Conservation (phyloP, 345 rosid species). For the Lepidium aucheri region DNA sequence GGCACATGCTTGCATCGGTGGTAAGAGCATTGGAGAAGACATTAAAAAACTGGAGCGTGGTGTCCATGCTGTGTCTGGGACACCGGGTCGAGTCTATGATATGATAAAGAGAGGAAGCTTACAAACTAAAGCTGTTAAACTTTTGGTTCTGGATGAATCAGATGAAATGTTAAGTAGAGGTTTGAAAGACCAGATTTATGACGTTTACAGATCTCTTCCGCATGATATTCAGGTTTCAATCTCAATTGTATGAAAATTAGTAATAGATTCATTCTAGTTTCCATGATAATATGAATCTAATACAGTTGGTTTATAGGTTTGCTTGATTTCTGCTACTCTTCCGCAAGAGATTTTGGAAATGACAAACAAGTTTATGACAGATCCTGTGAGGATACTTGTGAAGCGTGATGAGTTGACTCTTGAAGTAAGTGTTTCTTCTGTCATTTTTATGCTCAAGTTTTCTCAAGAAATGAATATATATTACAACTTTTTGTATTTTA, state of each 20-base stretch:
- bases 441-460: neutral
- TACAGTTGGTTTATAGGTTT: slow-evolving; percentile 41
- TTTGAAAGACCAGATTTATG: slow-evolving; percentile 93
- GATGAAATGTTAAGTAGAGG: slow-evolving; percentile 99
- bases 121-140: slow-evolving; percentile 60
- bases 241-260: neutral
- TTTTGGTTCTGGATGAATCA: slow-evolving; percentile 62
- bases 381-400: slow-evolving; percentile 91
- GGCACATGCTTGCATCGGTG: slow-evolving; percentile 89
- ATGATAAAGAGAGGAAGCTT: slow-evolving; percentile 96
- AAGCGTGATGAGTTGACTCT: slow-evolving; percentile 89
- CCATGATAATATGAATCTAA: neutral
- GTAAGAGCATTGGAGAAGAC: slow-evolving; percentile 94
- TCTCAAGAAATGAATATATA: neutral
- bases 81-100: slow-evolving; percentile 94
- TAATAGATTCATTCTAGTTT: neutral
- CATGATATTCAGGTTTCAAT: slow-evolving; percentile 76
- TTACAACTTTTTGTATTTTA: neutral
- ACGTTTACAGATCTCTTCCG: slow-evolving; percentile 84
- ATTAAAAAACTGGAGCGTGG: slow-evolving; percentile 58
- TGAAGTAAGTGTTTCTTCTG: slow-evolving; percentile 40
- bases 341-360: slow-evolving; percentile 97
- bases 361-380: slow-evolving; percentile 87
- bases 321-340: slow-evolving; percentile 90
- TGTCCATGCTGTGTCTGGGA: slow-evolving; percentile 73